phyloP scores from a whole-genome alignment of 441 rosid species.

The Melastoma candidum region DNA sequence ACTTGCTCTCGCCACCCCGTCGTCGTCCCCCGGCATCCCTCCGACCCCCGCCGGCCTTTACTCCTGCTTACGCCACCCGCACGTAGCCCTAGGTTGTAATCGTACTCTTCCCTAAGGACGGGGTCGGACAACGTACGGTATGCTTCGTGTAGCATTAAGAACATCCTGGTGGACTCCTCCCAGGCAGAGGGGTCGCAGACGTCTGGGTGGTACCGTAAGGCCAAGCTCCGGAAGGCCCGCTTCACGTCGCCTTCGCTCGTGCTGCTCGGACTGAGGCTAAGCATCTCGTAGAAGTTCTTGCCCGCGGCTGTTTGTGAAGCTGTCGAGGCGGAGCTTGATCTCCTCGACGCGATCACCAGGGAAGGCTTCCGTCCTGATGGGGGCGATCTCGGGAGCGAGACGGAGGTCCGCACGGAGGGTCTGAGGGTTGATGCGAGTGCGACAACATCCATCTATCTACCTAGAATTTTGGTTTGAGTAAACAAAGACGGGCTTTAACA shows the following conservation, averaged over 20 bases:
- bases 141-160: conserved; percentile 4
- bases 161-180: conserved; percentile 6
- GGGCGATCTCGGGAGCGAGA: background rate
- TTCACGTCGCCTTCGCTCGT: background rate
- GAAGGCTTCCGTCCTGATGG: background rate
- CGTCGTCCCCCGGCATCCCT: no score
- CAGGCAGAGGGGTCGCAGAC: background rate
- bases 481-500: background rate
- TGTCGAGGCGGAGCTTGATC: background rate
- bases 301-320: background rate
- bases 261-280: background rate
- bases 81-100: conserved; percentile 5
- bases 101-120: no score
- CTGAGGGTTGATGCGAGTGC: background rate
- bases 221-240: conserved; percentile 5
- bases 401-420: background rate
- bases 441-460: background rate
- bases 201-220: conserved; percentile 6
- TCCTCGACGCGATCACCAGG: background rate
- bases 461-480: background rate
- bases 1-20: no score
- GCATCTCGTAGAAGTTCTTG: conserved; percentile 3
- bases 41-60: no score
- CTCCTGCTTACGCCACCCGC: no score
- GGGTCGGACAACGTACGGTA: background rate